These are phyloP conservation scores for Megacollybia marginata DNA, from an alignment of 768 basidiomycete species.

Conservation along the genomic window DNA sequence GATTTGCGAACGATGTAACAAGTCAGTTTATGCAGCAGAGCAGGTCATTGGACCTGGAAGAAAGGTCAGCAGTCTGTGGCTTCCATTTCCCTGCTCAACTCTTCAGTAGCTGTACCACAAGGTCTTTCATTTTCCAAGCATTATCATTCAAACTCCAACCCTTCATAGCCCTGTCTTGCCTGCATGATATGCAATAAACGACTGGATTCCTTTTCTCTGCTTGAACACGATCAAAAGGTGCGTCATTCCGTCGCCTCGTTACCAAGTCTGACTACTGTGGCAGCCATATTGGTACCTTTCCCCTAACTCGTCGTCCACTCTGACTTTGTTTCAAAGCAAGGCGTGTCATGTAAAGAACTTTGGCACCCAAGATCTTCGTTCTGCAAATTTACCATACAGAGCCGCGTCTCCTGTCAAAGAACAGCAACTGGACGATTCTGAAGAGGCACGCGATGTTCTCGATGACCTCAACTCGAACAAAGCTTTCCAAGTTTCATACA, in stretches of 20 bases:
- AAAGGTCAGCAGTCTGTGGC: conserved; percentile 45
- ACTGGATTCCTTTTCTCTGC: conserved; percentile 65
- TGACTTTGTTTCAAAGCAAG: conserved; percentile 44
- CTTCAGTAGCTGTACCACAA: conserved; percentile 67
- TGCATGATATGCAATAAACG: conserved; percentile 73
- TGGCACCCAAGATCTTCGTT: conserved; percentile 66
- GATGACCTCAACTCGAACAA: not conserved
- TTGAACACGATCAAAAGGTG: conserved; percentile 83
- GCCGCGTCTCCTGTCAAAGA: no score
- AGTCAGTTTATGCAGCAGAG: conserved; percentile 82
- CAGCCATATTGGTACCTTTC: conserved; percentile 47
- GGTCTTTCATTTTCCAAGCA: conserved; percentile 24
- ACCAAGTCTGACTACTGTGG: conserved; percentile 1
- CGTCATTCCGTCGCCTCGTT: conserved; percentile 12
- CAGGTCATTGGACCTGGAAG: conserved; percentile 88
- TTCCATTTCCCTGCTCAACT: not conserved
- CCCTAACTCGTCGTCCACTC: not conserved
- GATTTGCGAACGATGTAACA: conserved; percentile 66
- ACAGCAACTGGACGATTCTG: conserved; percentile 2
- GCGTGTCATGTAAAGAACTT: conserved; percentile 75
- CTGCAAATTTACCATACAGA: conserved; percentile 55
- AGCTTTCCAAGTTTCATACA: no score
- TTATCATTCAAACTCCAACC: conserved; percentile 3
- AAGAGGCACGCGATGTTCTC: conserved; percentile 2
- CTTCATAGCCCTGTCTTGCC: conserved; percentile 62